Base-by-base conservation (phyloP, 2,329 filamentous ascomycete genomes). In the Blumeria graminis region DNA sequence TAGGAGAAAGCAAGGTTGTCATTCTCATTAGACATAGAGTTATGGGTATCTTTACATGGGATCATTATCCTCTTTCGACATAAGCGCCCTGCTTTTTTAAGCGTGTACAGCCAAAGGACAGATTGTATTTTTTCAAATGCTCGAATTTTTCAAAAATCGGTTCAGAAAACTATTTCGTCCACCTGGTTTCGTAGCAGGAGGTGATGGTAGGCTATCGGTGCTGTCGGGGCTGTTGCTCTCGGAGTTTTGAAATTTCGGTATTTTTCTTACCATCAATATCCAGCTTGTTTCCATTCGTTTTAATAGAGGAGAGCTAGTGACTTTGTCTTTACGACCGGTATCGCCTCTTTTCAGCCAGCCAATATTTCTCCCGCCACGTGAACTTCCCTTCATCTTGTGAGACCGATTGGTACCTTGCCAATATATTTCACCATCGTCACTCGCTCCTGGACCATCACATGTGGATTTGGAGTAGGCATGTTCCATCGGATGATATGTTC, bases 301-400 rank as follows among this genome's bases (percentile, higher is more conserved):
- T 55, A 75, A 63, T 5, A 60, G 69, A 56, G 56, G 68, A 16
- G 58, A 60, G 3, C 58, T 55, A 35, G 51, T 56, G 14, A 61
- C 58, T 43, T 58, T 63, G 54, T 57, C 61, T 53, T 14, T 61
- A 54, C 59, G 58, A 5, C 38, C 55, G 36, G 57, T 59, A 13
- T 61, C 57, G 59, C 79, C 76, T 61, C 71, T 74, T 63, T 80
- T 76, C 34, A 74, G 74, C 77, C 77, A 81, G 64, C 80, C 76
- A 53, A 62, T 61, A 13, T 46, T 46, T 46, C 41, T 46, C 41
- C 18, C 62, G 56, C 62, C 61, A 59, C 59, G 61, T 18, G 60
- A 56, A 3, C 61, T 36, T 58, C 64, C 62, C 9, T 61, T 61
- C 11, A 60, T 62, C 38, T 63, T 65, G 22, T 62, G 18, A 6